Percentiles rank a stretch among this genome's conserved stretches.
Evolutionary conservation across 345 rosid genomes (phyloP).

Genomic region (Hirschfeldia incana): DNA sequence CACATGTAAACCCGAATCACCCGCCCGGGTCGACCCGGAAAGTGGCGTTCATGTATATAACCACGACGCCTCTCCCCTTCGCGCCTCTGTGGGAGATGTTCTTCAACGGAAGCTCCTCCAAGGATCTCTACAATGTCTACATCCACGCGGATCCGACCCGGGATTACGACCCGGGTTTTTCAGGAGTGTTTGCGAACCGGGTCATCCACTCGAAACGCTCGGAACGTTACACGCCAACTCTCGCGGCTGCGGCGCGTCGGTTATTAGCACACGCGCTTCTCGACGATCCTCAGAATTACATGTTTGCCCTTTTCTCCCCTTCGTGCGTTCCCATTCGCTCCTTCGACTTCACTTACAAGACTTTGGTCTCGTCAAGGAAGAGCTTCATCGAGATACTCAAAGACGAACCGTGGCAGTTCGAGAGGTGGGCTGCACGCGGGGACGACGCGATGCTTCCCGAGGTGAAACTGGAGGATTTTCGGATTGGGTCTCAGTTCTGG

Average conservation of each 20-base stretch:
- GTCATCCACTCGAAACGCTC: slow-evolving; percentile 60
- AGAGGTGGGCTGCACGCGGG: slow-evolving; percentile 85
- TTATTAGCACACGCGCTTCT: slow-evolving; percentile 67
- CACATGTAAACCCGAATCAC: slow-evolving; percentile 45
- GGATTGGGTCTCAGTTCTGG: slow-evolving; percentile 94
- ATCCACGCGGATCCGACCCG: slow-evolving; percentile 68
- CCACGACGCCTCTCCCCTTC: slow-evolving; percentile 64
- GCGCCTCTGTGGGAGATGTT: slow-evolving; percentile 69
- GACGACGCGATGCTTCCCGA: slow-evolving; percentile 65
- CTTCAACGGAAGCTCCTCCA: slow-evolving; percentile 46
- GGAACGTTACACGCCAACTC: slow-evolving; percentile 55
- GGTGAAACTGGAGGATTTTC: slow-evolving; percentile 63
- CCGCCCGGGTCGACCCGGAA: slow-evolving; percentile 47
- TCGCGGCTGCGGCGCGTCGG: slow-evolving; percentile 73
- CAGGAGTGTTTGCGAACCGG: slow-evolving; percentile 58
- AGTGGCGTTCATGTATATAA: slow-evolving; percentile 73
- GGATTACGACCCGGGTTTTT: slow-evolving; percentile 45
- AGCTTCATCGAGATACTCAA: slow-evolving; percentile 76
- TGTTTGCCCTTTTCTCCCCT: slow-evolving; percentile 71
- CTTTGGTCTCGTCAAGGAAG: slow-evolving; percentile 36
- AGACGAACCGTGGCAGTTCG: slow-evolving; percentile 55
- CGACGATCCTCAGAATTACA: slow-evolving; percentile 54
- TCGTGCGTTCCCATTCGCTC: slow-evolving; percentile 72
- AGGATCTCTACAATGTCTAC: slow-evolving; percentile 60
- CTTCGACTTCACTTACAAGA: slow-evolving; percentile 57